Evolutionary conservation across 2,329 filamentous ascomycete species (phyloP), one percentile per base, ranked within the genome.

Genomic region (Purpureocillium lavendulum): DNA sequence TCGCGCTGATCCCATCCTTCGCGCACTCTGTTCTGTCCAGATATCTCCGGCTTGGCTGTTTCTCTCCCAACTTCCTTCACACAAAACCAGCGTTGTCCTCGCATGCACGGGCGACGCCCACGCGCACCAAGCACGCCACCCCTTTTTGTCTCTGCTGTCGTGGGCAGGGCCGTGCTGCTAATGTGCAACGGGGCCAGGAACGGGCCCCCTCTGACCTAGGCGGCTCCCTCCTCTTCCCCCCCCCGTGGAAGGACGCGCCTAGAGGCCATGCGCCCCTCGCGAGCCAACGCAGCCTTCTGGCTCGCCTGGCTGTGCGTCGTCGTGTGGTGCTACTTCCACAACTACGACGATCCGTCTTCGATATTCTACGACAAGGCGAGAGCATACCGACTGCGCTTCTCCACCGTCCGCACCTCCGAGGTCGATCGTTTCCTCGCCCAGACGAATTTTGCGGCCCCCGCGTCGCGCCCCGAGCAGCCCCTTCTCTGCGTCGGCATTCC

Each of bases 401-500:
- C 57, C 0, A 40, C 42, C 12, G 14, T 42, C 2, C 53, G 58
- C 26, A 42, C 49, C 16, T 39, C 40, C 28, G 52, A 60, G 31
- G 56, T 52, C 13, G 50, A 56, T 36, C 43, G n/a, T 31, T 56
- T 42, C 40, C 47, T 54, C 31, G 45, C 32, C n/a, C 42, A 33
- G 15, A 28, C 13, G 24, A 30, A 31, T 36, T 16, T 17, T 18
- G 12, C 40, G 4, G 21, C 43, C 14, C 34, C 31, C 14, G 18
- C 38, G 31, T 9, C 4, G 26, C 33, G 39, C 15, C 26, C 13
- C 28, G 15, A 38, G 13, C 18, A 34, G 11, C 34, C 43, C 35
- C 38, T 50, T 13, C 38, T 61, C 4, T 61, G 58, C 40, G 46
- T 61, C 34, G 59, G 58, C 29, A 58, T 61, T n/a, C 58, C 58